Evolutionary conservation across 2,329 filamentous ascomycete species (phyloP), one percentile per base, ranked within the genome.

Genomic region (Sclerotinia glacialis): DNA sequence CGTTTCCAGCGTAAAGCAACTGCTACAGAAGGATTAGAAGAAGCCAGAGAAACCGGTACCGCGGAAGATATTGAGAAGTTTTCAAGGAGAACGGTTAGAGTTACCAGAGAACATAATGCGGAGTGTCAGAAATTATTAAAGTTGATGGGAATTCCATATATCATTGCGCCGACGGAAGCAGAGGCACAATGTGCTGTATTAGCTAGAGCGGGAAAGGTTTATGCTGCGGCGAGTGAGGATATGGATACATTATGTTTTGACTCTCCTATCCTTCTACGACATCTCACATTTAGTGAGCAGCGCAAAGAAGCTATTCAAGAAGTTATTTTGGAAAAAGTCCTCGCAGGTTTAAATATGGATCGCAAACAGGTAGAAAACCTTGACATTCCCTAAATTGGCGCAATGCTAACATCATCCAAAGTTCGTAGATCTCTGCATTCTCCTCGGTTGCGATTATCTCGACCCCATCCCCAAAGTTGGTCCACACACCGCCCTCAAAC

Each of bases 241-340:
- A 99, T 99, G 95, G 95, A 99, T 76, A 99, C 95, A 0, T 82
- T 99, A 65, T 98, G 94, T 75, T 99, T 99, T 78, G 88, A 97
- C 74, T 85, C 93, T 62, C 95, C 95, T 0, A 93, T 99, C 67
- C 81, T 99, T 56, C 81, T 99, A 70, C 86, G 95, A 60, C 93
- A 99, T 79, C 85, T 99, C 70, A 99, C 95, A 2, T 98, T 97
- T 78, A 96, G 92, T 76, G 95, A 99, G 82, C 93, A 97, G 81
- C 86, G 94, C 70, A 99, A 99, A 79, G 93, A 98, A 77, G 95
- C 95, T 0, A 97, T 99, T 72, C 93, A 96, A 74, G 95, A 99
- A 78, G 96, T 99, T 61, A 89, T 92, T 74, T 80, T 98, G 21
- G 89, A 92, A 74, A 93, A 90, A 78, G 93, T 95, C 5, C 83